Percentiles rank a stretch among this genome's conserved stretches.
Conservation (phyloP, 1,284 basidiomycete genomes). For the Moesziomyces antarcticus region DNA sequence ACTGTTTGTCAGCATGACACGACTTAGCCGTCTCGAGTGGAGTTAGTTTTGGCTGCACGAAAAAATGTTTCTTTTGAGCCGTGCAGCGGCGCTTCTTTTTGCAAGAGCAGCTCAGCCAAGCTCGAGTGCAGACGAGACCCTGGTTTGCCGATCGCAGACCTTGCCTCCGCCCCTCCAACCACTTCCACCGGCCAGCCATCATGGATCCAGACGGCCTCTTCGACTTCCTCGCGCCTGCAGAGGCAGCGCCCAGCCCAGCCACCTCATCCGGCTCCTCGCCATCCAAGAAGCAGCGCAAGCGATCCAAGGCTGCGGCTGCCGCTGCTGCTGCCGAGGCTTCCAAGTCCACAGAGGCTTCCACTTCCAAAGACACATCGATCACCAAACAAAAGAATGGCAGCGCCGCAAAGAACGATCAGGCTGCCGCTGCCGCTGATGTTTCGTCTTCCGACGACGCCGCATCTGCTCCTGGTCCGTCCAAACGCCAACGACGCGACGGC, state of each 20-base stretch:
- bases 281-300: conserved; percentile 47
- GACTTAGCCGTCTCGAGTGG: not conserved
- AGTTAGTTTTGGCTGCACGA: not conserved
- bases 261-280: conserved; percentile 29
- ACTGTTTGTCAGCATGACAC: not conserved
- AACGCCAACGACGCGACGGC: conserved; percentile 36
- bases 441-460: conserved; percentile 16
- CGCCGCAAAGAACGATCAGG: conserved; percentile 4
- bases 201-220: conserved; percentile 57
- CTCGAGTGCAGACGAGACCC: not conserved
- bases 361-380: not conserved
- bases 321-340: conserved; percentile 19
- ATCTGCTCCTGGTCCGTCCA: conserved; percentile 34
- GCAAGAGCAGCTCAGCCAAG: too few species aligned
- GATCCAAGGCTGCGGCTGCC: conserved; percentile 28
- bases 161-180: not conserved
- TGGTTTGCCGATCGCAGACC: too few species aligned
- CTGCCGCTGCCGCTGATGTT: not conserved
- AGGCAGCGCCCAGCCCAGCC: conserved; percentile 27
- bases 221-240: conserved; percentile 44
- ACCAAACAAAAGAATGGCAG: not conserved
- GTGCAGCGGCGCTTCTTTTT: not conserved
- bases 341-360: not conserved
- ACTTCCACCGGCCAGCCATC: not conserved
- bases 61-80: not conserved